Conservation (phyloP, 1,284 basidiomycete species). For the Malassezia caprae region DNA sequence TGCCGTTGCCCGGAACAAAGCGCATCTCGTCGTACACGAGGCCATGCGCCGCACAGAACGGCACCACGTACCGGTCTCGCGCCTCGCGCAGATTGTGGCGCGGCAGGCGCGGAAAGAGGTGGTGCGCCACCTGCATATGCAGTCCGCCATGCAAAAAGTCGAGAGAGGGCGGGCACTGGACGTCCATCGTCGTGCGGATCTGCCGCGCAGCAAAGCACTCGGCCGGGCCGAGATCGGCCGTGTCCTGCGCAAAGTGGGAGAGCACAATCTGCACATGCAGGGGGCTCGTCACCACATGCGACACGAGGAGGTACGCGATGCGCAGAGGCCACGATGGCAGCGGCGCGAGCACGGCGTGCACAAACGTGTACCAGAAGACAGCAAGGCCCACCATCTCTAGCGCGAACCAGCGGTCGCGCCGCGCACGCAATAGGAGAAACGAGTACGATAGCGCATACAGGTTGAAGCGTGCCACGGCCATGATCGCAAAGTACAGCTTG, state of each 20-base stretch:
- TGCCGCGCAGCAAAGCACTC: slow-evolving; percentile 90
- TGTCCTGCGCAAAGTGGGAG: slow-evolving; percentile 93
- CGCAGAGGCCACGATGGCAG: slow-evolving; percentile 61
- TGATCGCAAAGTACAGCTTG: slow-evolving; percentile 81
- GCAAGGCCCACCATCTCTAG: slow-evolving; percentile 61
- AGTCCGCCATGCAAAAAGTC: slow-evolving; percentile 85
- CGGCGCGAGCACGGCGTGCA: slow-evolving; percentile 54
- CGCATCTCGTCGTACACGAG: slow-evolving; percentile 75
- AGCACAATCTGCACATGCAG: slow-evolving; percentile 73
- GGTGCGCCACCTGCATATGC: slow-evolving; percentile 93
- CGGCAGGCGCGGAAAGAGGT: slow-evolving; percentile 88
- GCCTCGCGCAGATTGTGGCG: slow-evolving; percentile 81
- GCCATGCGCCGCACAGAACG: slow-evolving; percentile 56
- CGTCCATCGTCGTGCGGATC: slow-evolving; percentile 89
- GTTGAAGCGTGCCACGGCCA: slow-evolving; percentile 88
- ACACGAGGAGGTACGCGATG: slow-evolving; percentile 64
- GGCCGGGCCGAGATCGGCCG: slow-evolving; percentile 73
- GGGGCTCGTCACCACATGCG: slow-evolving; percentile 69
- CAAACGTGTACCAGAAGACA: slow-evolving; percentile 74
- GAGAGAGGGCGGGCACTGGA: slow-evolving; percentile 70
- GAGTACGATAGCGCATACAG: slow-evolving; percentile 79
- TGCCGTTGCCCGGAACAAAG: slow-evolving; percentile 70
- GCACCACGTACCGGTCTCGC: slow-evolving; percentile 64
- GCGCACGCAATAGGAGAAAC: slow-evolving; percentile 58
- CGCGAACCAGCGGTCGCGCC: slow-evolving; percentile 41